phyloP scores from a whole-genome alignment of 2,329 filamentous ascomycete species.

The Tolypocladium paradoxum region DNA sequence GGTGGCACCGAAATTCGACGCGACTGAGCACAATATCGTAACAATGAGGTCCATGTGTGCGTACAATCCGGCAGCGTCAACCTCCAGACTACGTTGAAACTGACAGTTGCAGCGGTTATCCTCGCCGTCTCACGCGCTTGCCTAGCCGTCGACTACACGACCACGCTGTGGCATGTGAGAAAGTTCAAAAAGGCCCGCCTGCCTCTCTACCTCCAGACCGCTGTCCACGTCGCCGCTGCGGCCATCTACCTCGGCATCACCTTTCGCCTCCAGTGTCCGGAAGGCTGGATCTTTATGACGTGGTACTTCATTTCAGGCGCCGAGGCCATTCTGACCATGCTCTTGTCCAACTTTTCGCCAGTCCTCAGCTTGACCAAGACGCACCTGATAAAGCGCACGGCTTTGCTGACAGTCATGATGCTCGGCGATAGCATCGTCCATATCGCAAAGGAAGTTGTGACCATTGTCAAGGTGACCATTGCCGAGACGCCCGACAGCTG shows the following conservation, averaged over 20 bases:
- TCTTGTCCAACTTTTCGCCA: conserved; percentile 41
- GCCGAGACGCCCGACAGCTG: too few species aligned
- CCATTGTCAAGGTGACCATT: conserved; percentile 33
- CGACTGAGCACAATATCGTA: conserved; percentile 22
- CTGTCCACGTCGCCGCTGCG: conserved; percentile 21
- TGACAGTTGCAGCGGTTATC: conserved; percentile 23
- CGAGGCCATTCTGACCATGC: conserved; percentile 41
- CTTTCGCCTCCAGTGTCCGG: conserved; percentile 23
- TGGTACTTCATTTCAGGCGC: conserved; percentile 45
- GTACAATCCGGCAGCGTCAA: conserved; percentile 1
- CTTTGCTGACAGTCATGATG: conserved; percentile 53
- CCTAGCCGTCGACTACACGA: conserved; percentile 41
- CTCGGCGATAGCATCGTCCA: conserved; percentile 56
- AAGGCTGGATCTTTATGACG: conserved; percentile 22
- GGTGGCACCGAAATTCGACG: conserved; percentile 38
- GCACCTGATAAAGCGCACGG: conserved; percentile 53
- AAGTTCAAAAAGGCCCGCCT: conserved; percentile 25
- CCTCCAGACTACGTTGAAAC: background rate
- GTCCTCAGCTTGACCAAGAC: conserved; percentile 51
- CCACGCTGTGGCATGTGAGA: conserved; percentile 32
- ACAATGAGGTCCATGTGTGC: conserved; percentile 31
- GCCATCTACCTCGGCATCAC: conserved; percentile 30
- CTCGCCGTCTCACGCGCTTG: conserved; percentile 42
- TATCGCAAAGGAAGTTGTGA: conserved; percentile 40
- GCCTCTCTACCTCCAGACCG: conserved; percentile 24